These are phyloP conservation scores for Prinsepia uniflora DNA, from an alignment of 306 rosid genomes.

Conservation along the genomic window DNA sequence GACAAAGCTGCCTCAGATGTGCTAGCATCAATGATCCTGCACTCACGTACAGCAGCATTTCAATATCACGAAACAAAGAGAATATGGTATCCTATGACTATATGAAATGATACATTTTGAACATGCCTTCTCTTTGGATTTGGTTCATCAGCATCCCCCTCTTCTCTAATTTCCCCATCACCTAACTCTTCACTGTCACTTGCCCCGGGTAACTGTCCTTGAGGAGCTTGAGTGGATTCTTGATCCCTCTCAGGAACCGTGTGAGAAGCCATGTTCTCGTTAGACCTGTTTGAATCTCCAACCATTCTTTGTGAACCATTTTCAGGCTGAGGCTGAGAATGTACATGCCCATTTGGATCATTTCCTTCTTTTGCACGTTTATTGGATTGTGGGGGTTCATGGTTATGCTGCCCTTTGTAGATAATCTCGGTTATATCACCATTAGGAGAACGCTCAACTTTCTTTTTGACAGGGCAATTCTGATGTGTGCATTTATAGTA, in stretches of 20 bases:
- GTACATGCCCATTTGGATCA: constrained; percentile 49
- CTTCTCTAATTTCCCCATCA: constrained; percentile 52
- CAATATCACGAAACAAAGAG: constrained; percentile 12
- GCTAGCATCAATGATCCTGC: constrained; percentile 67
- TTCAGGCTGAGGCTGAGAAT: constrained; percentile 48
- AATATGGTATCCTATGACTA: neutral
- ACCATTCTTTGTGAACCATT: constrained; percentile 50
- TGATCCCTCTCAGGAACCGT: constrained; percentile 38
- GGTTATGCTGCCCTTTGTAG: constrained; percentile 92
- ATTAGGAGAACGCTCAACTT: constrained; percentile 79
- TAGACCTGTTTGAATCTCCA: constrained; percentile 41
- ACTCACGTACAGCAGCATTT: constrained; percentile 21
- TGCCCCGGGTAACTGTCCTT: constrained; percentile 44
- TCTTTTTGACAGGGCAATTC: constrained; percentile 92
- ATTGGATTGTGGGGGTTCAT: constrained; percentile 68
- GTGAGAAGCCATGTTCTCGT: constrained; percentile 40
- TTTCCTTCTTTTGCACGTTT: constrained; percentile 66
- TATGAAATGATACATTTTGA: constrained; percentile 12
- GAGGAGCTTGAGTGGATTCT: constrained; percentile 41
- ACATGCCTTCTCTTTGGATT: constrained; percentile 82
- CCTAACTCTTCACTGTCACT: constrained; percentile 67
- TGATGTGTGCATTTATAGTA: constrained; percentile 86
- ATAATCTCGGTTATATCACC: constrained; percentile 93
- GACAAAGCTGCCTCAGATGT: constrained; percentile 54
- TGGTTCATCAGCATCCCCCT: constrained; percentile 56